Evolutionary conservation across 23 red algal genomes (phyloP).

Genomic region (Gracilariopsis chorda): DNA sequence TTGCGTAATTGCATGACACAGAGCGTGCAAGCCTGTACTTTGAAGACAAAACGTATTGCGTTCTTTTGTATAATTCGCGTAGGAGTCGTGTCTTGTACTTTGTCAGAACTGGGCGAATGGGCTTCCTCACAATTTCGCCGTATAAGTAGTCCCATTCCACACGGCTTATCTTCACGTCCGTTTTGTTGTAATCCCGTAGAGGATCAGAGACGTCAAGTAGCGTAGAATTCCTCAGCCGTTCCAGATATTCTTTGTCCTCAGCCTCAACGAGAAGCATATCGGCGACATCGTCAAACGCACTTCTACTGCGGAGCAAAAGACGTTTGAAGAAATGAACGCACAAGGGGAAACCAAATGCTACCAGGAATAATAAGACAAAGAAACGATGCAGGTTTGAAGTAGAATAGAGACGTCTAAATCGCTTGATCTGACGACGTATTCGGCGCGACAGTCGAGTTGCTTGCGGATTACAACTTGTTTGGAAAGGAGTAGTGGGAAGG

Average conservation of each 20-base stretch:
- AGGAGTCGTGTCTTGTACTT: constrained; percentile 44
- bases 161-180: constrained; percentile 4
- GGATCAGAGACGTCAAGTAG: neutral
- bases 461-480: neutral
- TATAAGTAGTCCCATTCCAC: constrained; percentile 37
- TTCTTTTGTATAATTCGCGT: constrained; percentile 29
- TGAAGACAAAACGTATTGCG: neutral
- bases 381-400: neutral
- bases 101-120: constrained; percentile 10
- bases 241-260: constrained; percentile 28
- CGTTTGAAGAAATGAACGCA: neutral
- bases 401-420: neutral
- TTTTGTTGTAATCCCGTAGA: constrained; percentile 8
- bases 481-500: neutral
- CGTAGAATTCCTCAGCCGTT: neutral
- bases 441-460: neutral
- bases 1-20: constrained; percentile 46
- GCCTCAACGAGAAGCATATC: constrained; percentile 27
- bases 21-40: constrained; percentile 1
- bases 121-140: constrained; percentile 22
- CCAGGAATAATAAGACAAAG: neutral
- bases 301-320: neutral
- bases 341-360: neutral
- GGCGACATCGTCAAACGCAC: constrained; percentile 12
- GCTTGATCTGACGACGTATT: neutral